Evolutionary conservation across 2,329 filamentous ascomycete species (phyloP).

Genomic region (Lasiodiplodia sp.): DNA sequence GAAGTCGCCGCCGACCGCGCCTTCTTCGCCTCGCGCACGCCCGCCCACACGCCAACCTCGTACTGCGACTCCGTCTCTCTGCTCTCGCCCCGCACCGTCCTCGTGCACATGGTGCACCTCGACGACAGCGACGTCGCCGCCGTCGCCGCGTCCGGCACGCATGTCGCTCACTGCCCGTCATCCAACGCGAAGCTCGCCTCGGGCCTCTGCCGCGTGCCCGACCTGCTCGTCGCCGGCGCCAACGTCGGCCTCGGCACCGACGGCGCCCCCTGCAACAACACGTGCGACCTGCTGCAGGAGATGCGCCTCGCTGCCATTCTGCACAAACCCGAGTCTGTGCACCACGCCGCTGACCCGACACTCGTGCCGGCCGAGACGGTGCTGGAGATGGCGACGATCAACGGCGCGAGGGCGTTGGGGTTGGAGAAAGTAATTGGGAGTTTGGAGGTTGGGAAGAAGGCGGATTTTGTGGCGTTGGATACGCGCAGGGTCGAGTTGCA

Average conservation of each 20-base stretch:
- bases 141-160: constrained; percentile 50
- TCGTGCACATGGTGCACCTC: constrained; percentile 62
- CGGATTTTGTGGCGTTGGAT: constrained; percentile 51
- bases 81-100: constrained; percentile 53
- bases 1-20: constrained; percentile 44
- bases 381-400: constrained; percentile 61
- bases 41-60: constrained; percentile 54
- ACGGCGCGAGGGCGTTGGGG: constrained; percentile 58
- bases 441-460: constrained; percentile 54
- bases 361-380: constrained; percentile 55
- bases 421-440: constrained; percentile 48
- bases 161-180: constrained; percentile 60
- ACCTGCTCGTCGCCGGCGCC: constrained; percentile 52
- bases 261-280: constrained; percentile 62
- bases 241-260: constrained; percentile 61
- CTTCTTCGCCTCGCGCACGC: constrained; percentile 42
- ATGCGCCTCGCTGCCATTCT: constrained; percentile 61
- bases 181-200: constrained; percentile 62
- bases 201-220: constrained; percentile 57
- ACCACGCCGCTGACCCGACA: constrained; percentile 50
- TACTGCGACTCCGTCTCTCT: constrained; percentile 37
- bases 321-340: constrained; percentile 48
- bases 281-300: constrained; percentile 61
- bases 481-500: constrained; percentile 38
- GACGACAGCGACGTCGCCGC: constrained; percentile 53